A percentile compares a stretch with the other conserved stretches of the same genome.
These are phyloP conservation scores for Papiliotrema fonsecae DNA, from an alignment of 1,284 basidiomycete species.

Conservation along the genomic window DNA sequence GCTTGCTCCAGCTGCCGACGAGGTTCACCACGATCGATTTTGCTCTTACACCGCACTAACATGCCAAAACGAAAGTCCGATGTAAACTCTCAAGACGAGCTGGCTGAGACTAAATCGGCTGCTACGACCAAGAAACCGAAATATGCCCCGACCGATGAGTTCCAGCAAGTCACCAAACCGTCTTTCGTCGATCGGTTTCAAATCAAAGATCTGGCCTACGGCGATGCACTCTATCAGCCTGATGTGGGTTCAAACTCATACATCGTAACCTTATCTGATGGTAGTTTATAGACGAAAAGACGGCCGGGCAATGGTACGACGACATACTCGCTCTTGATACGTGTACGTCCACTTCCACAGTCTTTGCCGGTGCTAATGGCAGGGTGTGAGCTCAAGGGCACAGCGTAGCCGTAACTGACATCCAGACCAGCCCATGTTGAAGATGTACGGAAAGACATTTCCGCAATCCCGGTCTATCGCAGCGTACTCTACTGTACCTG, in stretches of 20 bases:
- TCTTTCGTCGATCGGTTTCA: constrained; percentile 25
- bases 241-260: constrained; percentile 28
- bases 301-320: constrained; percentile 48
- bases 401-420: not conserved
- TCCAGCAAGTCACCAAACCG: constrained; percentile 28
- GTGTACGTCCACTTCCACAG: constrained; percentile 34
- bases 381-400: constrained; percentile 28
- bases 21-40: not conserved
- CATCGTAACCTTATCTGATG: not conserved
- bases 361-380: not conserved
- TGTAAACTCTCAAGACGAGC: too few relatives aligned
- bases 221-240: constrained; percentile 47
- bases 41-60: not conserved
- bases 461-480: constrained; percentile 52
- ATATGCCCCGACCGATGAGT: constrained; percentile 18
- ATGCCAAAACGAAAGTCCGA: not conserved
- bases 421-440: constrained; percentile 52
- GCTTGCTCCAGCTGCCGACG: not conserved
- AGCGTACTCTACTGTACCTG: constrained; percentile 49
- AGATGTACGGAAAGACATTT: constrained; percentile 53
- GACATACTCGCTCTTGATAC: constrained; percentile 45
- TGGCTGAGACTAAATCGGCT: too few relatives aligned
- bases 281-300: constrained; percentile 43
- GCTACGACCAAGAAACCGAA: not conserved
- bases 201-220: constrained; percentile 28